Base-by-base conservation (phyloP, 305 asterid genomes). In the Fraxinus floribunda region DNA sequence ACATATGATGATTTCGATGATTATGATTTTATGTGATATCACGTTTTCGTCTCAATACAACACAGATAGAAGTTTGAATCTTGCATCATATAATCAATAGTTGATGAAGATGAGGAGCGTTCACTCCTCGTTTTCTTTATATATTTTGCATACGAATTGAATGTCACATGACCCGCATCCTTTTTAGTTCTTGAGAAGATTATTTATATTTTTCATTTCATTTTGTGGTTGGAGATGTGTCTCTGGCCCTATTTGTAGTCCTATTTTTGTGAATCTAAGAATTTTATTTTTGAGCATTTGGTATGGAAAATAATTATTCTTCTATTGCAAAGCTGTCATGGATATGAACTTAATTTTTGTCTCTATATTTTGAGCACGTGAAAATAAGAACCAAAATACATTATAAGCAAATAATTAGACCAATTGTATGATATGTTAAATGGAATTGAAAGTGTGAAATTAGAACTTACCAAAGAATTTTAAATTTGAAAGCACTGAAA, bases 1-100 rank as follows among this genome's bases (percentile, higher is more conserved):
- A 73, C 85, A 29, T 87, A 82, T 16, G 84, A 88, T 73, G 90
- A 83, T 84, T 84, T 29, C 8, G 93, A 90, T 9, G 93, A 90
- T 80, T 85, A 87, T 72, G 92, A 90, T 84, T 90, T 90, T 76
- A 89, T 90, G 93, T 90, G 89, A 90, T 70, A 29, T 30, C 4
- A 30, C 4, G 4, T 13, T 68, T 68, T 75, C 46, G 78, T 84
- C 80, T 13, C 22, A 52, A 49, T 49, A 38, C 78, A 75, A 62
- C 75, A 52, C 79, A 71, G 32, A 72, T 78, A 34, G 70, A 80
- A 77, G 87, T 4, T 70, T 70, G 20, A 16, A 62, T 62, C 72
- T 62, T 24, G 72, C 29, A 20, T 62, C 7, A 62, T 10, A 9
- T 29, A 10, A 66, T 66, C n/a, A 3, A 66, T 66, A 85, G 87